phyloP scores from a whole-genome alignment of 2,329 filamentous ascomycete species.

The Paecilomyces sp. region DNA sequence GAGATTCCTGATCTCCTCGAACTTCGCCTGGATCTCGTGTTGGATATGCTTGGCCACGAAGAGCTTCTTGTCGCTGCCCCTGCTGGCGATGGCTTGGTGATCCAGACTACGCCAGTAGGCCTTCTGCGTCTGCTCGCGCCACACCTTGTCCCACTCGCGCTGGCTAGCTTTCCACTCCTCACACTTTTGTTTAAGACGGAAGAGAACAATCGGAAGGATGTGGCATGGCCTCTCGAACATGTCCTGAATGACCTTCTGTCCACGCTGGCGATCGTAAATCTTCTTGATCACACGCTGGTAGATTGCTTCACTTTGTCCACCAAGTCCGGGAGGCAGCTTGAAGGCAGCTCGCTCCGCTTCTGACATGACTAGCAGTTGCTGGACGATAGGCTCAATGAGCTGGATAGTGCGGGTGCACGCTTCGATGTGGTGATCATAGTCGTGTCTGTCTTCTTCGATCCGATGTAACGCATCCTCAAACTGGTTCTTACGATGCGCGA shows the following conservation, averaged over 20 bases:
- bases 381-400: constrained; percentile 86
- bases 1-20: constrained; percentile 78
- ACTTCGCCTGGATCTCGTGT: constrained; percentile 83
- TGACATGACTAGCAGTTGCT: constrained; percentile 76
- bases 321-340: constrained; percentile 72
- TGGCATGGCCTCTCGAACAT: constrained; percentile 78
- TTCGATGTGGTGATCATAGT: constrained; percentile 98
- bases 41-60: constrained; percentile 86
- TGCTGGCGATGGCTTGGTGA: constrained; percentile 88
- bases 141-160: constrained; percentile 98
- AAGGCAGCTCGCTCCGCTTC: constrained; percentile 66
- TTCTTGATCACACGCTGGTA: constrained; percentile 98
- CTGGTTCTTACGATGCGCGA: constrained; percentile 93
- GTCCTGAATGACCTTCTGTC: constrained; percentile 76
- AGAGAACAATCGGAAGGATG: constrained; percentile 81
- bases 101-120: constrained; percentile 96
- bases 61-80: constrained; percentile 81
- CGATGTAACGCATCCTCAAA: constrained; percentile 91
- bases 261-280: constrained; percentile 80
- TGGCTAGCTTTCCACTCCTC: constrained; percentile 97
- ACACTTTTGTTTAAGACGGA: constrained; percentile 87
- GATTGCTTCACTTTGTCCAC: constrained; percentile 90
- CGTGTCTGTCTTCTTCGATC: constrained; percentile 95
- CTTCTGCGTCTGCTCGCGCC: constrained; percentile 89
- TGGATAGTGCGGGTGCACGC: constrained; percentile 92